Conservation (phyloP, 176 grass and related monocot genomes). For the Bothriochloa decipiens region DNA sequence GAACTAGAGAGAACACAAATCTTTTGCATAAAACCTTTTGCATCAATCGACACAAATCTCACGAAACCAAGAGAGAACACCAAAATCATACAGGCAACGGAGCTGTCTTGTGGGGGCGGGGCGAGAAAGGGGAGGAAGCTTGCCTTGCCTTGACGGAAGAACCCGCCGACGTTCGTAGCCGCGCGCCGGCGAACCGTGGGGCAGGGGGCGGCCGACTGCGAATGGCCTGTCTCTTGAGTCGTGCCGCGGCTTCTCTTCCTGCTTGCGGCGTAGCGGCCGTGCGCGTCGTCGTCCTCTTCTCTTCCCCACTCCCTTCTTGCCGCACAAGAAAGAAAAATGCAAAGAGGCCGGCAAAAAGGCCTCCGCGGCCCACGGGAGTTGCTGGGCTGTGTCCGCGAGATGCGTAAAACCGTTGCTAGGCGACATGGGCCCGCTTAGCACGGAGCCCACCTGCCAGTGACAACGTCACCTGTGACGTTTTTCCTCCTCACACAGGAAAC, state of each 20-base stretch:
- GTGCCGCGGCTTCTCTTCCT: conserved; percentile 6
- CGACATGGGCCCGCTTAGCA: not conserved
- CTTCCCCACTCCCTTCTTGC: conserved; percentile 18
- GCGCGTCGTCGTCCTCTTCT: not conserved
- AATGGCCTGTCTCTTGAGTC: not conserved
- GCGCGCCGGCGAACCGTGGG: not conserved
- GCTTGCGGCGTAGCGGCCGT: conserved; percentile 23
- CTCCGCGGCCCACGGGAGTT: not conserved
- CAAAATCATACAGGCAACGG: not conserved
- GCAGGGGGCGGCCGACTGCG: not conserved
- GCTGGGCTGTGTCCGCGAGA: not conserved
- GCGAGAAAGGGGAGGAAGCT: not conserved
- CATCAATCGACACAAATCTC: not conserved
- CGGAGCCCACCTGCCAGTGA: not conserved
- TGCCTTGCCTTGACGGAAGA: not conserved
- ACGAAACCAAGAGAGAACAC: not conserved
- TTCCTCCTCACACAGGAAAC: not conserved
- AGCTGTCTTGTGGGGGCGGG: not conserved
- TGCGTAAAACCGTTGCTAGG: not conserved
- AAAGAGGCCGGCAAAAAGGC: not conserved
- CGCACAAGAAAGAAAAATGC: conserved; percentile 30
- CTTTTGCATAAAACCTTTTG: too few relatives aligned
- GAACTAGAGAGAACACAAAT: too few relatives aligned
- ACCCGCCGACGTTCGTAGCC: not conserved
- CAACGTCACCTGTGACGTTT: not conserved